These are phyloP conservation scores for Magnolia kwangsiensis DNA, from an alignment of 164 flowering plant species.

Conservation along the genomic window DNA sequence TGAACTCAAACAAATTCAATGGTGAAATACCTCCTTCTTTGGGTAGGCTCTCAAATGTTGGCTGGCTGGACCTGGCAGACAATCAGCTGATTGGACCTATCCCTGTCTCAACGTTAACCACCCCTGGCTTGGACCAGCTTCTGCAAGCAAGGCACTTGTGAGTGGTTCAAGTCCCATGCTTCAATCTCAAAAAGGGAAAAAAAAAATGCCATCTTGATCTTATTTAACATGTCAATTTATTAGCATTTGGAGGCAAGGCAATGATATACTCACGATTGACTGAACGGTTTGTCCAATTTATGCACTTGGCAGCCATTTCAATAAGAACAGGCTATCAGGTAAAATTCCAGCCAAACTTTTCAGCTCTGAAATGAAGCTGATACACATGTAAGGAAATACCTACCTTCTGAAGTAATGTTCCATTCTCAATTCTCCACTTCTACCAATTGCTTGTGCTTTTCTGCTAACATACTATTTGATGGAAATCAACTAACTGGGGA, in stretches of 20 bases:
- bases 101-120: conserved; percentile 55
- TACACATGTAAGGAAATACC: conserved; percentile 66
- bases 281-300: neutral
- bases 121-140: conserved; percentile 80
- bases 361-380: conserved; percentile 66
- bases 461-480: conserved; percentile 59
- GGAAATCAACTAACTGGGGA: conserved; percentile 65
- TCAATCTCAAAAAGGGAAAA: too few relatives aligned
- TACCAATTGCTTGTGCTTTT: neutral
- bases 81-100: conserved; percentile 71
- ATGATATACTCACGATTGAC: neutral
- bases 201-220: neutral
- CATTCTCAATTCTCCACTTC: neutral
- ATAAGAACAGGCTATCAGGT: conserved; percentile 82
- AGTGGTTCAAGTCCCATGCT: neutral
- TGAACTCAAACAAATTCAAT: conserved; percentile 77
- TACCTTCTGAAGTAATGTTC: neutral
- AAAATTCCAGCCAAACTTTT: conserved; percentile 63
- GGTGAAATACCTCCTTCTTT: conserved; percentile 73
- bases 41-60: conserved; percentile 70
- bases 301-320: conserved; percentile 73
- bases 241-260: neutral
- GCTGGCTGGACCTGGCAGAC: conserved; percentile 92
- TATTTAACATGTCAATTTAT: neutral
- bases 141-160: conserved; percentile 82